These are phyloP conservation scores for Penicillium cinerascens DNA, from an alignment of 495 filamentous ascomycete species.

Conservation along the genomic window DNA sequence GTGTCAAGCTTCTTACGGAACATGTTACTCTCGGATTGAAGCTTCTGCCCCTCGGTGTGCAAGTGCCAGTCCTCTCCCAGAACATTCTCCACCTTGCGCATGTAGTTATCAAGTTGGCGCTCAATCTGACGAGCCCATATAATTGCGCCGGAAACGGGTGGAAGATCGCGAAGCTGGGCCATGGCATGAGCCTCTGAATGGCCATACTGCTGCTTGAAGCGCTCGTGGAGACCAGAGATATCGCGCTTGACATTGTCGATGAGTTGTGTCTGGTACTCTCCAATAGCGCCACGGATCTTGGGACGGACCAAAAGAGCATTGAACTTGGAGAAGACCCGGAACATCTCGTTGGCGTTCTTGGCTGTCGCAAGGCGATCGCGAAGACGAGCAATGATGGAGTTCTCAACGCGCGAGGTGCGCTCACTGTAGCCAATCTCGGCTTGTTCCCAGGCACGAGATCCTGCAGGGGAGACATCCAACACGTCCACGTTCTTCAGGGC, in stretches of 20 bases:
- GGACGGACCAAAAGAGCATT: conserved; percentile 97
- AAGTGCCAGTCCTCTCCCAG: conserved; percentile 90
- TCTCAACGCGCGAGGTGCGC: conserved; percentile 92
- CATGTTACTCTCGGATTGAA: conserved; percentile 79
- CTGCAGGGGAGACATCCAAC: conserved; percentile 83
- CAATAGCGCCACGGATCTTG: conserved; percentile 95
- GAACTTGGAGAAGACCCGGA: conserved; percentile 98
- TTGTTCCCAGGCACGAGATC: conserved; percentile 83
- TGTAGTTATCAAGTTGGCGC: conserved; percentile 87
- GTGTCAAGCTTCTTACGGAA: conserved; percentile 97
- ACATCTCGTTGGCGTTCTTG: conserved; percentile 98
- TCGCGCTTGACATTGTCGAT: conserved; percentile 97
- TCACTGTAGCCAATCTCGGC: conserved; percentile 96
- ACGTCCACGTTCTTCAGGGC: conserved; percentile 92
- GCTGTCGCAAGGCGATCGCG: conserved; percentile 91
- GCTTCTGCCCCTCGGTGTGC: conserved; percentile 90
- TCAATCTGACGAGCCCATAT: conserved; percentile 98
- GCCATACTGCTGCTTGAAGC: conserved; percentile 98
- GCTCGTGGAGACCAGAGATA: conserved; percentile 87
- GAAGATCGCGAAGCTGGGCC: conserved; percentile 92
- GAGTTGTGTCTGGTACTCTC: conserved; percentile 94
- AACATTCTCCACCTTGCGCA: conserved; percentile 96
- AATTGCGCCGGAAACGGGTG: conserved; percentile 92
- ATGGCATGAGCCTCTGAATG: conserved; percentile 96
- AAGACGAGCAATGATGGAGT: conserved; percentile 94